Conservation (phyloP, 352 stramenopile species). For the Pythium oligandrum region DNA sequence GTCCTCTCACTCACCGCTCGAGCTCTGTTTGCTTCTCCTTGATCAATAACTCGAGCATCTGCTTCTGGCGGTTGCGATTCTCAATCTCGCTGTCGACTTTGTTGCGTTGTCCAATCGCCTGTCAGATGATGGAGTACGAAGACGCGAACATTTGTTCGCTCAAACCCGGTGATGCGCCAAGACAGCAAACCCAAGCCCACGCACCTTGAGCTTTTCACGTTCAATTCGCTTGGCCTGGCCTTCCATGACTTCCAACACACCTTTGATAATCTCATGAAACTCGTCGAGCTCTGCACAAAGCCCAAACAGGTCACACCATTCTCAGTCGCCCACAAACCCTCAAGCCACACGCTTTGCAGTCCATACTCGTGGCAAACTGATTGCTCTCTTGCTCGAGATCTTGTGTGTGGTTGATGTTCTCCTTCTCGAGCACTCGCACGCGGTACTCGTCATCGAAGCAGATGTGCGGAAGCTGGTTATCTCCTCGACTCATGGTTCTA, state of each 20-base stretch:
- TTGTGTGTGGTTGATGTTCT: conserved; percentile 68
- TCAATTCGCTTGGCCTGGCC: conserved; percentile 74
- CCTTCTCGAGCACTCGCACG: conserved; percentile 75
- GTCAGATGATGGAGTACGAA: background rate
- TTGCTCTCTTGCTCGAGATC: conserved; percentile 82
- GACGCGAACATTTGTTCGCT: no score
- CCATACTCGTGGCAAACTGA: conserved; percentile 69
- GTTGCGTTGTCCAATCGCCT: conserved; percentile 79
- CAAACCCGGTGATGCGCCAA: background rate
- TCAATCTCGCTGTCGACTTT: conserved; percentile 78
- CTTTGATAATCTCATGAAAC: conserved; percentile 79
- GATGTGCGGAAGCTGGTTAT: conserved; percentile 68
- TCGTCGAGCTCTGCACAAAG: conserved; percentile 58
- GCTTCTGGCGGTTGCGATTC: conserved; percentile 77
- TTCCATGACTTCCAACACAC: conserved; percentile 76
- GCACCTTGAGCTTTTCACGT: conserved; percentile 76
- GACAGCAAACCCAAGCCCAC: background rate
- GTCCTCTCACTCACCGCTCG: conserved; percentile 33
- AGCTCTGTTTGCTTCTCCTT: conserved; percentile 82
- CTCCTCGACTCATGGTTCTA: conserved; percentile 48
- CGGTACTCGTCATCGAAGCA: conserved; percentile 82
- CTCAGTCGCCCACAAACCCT: background rate
- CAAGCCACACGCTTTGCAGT: background rate
- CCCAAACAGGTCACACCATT: background rate
- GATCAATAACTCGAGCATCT: conserved; percentile 73